Evolutionary conservation across 345 rosid species (phyloP), one percentile per base, ranked within the genome.

Genomic region (Arabidopsis thaliana): DNA sequence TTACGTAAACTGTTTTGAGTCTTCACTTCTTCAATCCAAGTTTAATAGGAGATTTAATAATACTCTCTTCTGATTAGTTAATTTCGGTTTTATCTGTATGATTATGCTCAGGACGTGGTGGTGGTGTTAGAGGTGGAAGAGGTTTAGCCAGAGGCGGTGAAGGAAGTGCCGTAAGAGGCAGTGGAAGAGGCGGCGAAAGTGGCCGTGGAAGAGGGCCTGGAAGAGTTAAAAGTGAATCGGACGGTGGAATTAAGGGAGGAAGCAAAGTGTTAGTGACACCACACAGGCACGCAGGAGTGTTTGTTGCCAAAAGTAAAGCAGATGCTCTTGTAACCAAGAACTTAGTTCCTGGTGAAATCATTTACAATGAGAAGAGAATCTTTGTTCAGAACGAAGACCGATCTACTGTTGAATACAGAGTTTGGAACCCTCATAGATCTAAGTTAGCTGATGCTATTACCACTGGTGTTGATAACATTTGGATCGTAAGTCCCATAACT

Each of bases 391-490:
- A 58, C 4, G 42, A 58, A 16, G 42, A 58, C 2, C 10, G 62
- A 58, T n/a, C 62, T 33, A 58, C 10, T 4, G 84, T 83, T 55
- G 99, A 95, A 49, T 95, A 95, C 82, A 85, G 99, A 55, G 77
- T 95, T 1, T 95, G 97, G 99, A 95, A 95, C 59, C 98, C 94
- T 23, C 85, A 90, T 84, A 83, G 99, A 8, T 95, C 99, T 1
- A 95, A 95, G 82, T 78, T 92, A 81, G 97, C 99, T 0, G 96
- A 97, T 36, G 97, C 99, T 42, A 80, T 95, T 81, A 92, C 86
- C 48, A 97, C 89, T 75, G 98, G 99, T 80, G 93, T 92, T 78
- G 99, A 95, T 68, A 82, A 95, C 60, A 88, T 95, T n/a, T 92
- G 89, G 89, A 90, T 95, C 74, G 99, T 92, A 61, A 85, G 97